phyloP scores from a whole-genome alignment of 805 yeast species.

The Suhomyces tanzawaensis region DNA sequence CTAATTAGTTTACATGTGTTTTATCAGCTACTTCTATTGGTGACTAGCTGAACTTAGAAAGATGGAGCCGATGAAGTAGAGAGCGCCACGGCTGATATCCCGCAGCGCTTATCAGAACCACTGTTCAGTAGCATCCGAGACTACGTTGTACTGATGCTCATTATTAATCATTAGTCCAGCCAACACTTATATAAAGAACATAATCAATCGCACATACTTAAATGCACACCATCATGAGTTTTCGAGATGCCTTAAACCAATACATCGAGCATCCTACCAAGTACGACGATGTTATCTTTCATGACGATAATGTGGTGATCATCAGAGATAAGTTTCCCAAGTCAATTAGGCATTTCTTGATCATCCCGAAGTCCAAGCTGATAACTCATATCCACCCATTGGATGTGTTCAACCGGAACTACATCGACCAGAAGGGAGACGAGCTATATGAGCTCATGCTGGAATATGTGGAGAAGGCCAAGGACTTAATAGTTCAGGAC shows the following conservation, averaged over 20 bases:
- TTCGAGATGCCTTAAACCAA: slow-evolving; percentile 44
- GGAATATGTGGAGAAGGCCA: slow-evolving; percentile 39
- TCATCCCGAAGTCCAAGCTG: slow-evolving; percentile 51
- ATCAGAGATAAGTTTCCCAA: slow-evolving; percentile 65
- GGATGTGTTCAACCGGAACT: slow-evolving; percentile 39
- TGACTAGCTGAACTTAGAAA: no score
- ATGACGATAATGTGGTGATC: slow-evolving; percentile 54
- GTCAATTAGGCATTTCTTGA: slow-evolving; percentile 55
- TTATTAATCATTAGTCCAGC: no score
- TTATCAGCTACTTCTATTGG: no score
- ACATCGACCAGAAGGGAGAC: slow-evolving; percentile 8
- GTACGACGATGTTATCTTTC: slow-evolving; percentile 39
- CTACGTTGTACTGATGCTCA: no score
- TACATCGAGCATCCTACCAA: slow-evolving; percentile 50
- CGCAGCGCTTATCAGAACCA: no score
- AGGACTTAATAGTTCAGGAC: slow-evolving; percentile 21
- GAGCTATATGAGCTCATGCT: slow-evolving; percentile 25
- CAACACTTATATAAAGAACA: no score
- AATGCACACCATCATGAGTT: slow-evolving; percentile 38
- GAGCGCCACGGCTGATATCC: no score
- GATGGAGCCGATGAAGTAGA: no score
- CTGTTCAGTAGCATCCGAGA: no score
- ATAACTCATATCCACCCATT: slow-evolving; percentile 52
- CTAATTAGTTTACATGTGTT: no score
- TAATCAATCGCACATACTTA: no score